Evolutionary conservation across 495 filamentous ascomycete species (phyloP).

Genomic region (Rostrohypoxylon terebratum): DNA sequence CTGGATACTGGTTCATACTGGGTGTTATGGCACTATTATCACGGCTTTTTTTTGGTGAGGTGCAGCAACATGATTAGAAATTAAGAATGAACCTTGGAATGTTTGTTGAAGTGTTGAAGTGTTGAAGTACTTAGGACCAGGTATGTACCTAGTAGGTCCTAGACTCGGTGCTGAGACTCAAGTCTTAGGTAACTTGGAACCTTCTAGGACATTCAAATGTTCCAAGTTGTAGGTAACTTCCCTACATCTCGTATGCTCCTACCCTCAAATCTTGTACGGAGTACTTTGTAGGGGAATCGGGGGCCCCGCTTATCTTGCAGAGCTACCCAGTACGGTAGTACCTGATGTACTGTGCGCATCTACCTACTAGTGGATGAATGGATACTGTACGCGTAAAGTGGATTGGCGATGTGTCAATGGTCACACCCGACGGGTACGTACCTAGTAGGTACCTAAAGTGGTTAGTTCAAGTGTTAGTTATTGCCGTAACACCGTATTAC

Average conservation of each 20-base stretch:
- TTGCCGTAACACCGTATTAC: background rate
- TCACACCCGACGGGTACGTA: background rate
- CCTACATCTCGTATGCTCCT: background rate
- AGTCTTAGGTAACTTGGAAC: background rate
- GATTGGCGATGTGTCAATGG: background rate
- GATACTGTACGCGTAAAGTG: constrained; percentile 36
- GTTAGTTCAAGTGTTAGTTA: too few relatives aligned
- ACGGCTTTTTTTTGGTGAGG: background rate
- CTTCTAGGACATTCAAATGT: too few relatives aligned
- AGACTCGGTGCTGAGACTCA: too few relatives aligned
- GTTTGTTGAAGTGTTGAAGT: background rate
- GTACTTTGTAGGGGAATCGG: too few relatives aligned
- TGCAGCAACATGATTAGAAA: background rate
- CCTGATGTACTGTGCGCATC: background rate
- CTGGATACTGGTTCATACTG: constrained; percentile 2
- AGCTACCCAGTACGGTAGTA: too few relatives aligned
- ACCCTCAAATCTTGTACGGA: too few relatives aligned
- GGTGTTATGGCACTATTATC: background rate
- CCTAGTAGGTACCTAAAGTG: constrained; percentile 2
- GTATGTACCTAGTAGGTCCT: too few relatives aligned
- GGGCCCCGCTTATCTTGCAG: too few relatives aligned
- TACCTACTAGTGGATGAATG: too few relatives aligned
- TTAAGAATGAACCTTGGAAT: background rate
- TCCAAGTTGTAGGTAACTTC: too few relatives aligned
- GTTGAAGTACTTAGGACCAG: background rate